Base-by-base conservation (phyloP, 495 filamentous ascomycete genomes). In the Cenococcum geophilum region DNA sequence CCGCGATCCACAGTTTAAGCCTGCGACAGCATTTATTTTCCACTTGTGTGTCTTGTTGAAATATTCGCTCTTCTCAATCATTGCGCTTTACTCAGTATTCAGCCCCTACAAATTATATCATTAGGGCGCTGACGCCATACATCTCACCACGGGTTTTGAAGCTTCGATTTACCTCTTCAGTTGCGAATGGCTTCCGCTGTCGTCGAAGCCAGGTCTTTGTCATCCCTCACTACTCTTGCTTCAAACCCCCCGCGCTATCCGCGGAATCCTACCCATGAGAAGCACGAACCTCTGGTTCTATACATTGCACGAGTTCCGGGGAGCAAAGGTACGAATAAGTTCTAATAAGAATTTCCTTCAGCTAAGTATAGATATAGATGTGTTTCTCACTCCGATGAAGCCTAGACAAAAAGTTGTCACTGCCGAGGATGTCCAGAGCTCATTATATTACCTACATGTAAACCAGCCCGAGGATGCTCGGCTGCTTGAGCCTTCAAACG, bases 221-320 rank as follows among this genome's bases (percentile, higher is more conserved):
- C 91, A 52, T 76, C 83, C 40, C 76, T 97, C 61, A 92, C 89
- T 50, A 77, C 82, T 22, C 78, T 96, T 61, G 92, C 93, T 50
- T 83, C 89, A 45, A 90, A 93, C 70, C 92, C 93, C 43, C 92
- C 92, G 35, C 78, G 82, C 56, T 91, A 93, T 71, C 88, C 89
- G 50, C 81, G 82, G 64, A 87, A 84, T 76, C 87, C 83, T n/a
- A 84, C 81, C 11, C 82, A 85, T 62, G 73, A 77, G 59, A 78
- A 75, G 60, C 79, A 83, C 55, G 80, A 87, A 40, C 85, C 88
- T 8, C 73, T 97, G 43, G 82, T 84, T 3, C 77, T 97, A 22
- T 97, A 97, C 70, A 95, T 97, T 63, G 91, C 91, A 11, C 79
- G 91, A 58, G 92, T 97, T 0, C 92, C 92, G 1, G 92, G 93